These are phyloP conservation scores for Trichophyton benhamiae DNA, from an alignment of 2,329 filamentous ascomycete species.

Conservation along the genomic window DNA sequence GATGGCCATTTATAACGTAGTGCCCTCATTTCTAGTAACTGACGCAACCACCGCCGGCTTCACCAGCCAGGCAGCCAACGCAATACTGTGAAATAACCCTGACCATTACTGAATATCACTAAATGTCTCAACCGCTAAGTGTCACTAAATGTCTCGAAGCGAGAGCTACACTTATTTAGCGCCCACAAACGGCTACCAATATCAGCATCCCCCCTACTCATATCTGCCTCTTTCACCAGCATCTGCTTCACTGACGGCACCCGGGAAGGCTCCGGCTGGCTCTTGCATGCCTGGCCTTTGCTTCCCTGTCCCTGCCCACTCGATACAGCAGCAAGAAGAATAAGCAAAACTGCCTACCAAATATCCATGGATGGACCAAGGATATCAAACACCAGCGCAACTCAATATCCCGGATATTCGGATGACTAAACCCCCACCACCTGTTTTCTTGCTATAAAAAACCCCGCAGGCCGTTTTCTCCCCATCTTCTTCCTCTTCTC, in stretches of 20 bases:
- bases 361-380: no score
- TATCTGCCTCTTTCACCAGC: not conserved
- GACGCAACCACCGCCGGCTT: not conserved
- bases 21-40: not conserved
- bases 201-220: no score
- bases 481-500: not conserved
- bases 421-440: conserved; percentile 3
- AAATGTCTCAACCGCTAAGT: not conserved
- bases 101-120: not conserved
- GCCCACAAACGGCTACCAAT: no score
- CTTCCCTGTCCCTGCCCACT: not conserved
- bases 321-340: not conserved
- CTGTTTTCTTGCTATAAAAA: not conserved
- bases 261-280: not conserved
- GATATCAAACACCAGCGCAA: not conserved
- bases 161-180: not conserved
- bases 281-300: not conserved
- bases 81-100: not conserved
- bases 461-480: conserved; percentile 3
- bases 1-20: not conserved
- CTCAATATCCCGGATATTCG: not conserved
- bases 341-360: not conserved
- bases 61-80: not conserved
- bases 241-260: not conserved
- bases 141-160: not conserved